Percentiles rank a stretch among this genome's conserved stretches.
Evolutionary conservation across 2,329 filamentous ascomycete genomes (phyloP).

Genomic region (Zasmidium cellare): DNA sequence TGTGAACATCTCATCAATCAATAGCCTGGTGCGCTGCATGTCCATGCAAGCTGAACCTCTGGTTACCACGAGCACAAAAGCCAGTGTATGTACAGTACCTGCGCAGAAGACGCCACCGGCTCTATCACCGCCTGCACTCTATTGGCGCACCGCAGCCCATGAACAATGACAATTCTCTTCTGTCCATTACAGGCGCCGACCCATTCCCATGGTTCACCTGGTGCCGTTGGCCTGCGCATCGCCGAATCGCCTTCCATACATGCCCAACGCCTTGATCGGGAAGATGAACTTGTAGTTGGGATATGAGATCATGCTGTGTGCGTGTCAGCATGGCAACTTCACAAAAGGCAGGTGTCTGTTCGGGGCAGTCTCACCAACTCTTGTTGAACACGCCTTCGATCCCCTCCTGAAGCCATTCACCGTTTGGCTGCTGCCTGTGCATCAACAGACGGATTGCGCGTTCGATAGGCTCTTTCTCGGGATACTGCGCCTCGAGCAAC

Average conservation of each 20-base stretch:
- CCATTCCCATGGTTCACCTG: constrained; percentile 14
- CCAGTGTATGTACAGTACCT: constrained; percentile 15
- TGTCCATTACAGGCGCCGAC: constrained; percentile 5
- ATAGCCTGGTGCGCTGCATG: not conserved
- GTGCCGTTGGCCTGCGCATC: constrained; percentile 46
- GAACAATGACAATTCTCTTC: constrained; percentile 13
- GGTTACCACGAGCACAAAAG: constrained; percentile 9
- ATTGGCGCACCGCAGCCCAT: constrained; percentile 11
- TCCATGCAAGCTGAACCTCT: constrained; percentile 4
- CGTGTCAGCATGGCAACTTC: constrained; percentile 15
- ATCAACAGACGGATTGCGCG: constrained; percentile 80
- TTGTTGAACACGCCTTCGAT: constrained; percentile 99
- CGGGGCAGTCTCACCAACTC: constrained; percentile 64
- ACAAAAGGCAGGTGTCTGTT: not conserved
- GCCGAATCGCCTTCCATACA: constrained; percentile 76
- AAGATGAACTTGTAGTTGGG: constrained; percentile 99
- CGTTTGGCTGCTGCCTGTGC: constrained; percentile 79
- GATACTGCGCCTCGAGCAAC: constrained; percentile 79
- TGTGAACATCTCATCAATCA: not conserved
- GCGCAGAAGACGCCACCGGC: constrained; percentile 12
- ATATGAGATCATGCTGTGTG: constrained; percentile 86
- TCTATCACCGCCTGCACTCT: constrained; percentile 10
- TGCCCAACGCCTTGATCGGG: constrained; percentile 86
- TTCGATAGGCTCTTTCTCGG: constrained; percentile 69
- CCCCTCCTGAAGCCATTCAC: constrained; percentile 91